Evolutionary conservation across 495 filamentous ascomycete genomes (phyloP).

Genomic region (Patellaria atrata): DNA sequence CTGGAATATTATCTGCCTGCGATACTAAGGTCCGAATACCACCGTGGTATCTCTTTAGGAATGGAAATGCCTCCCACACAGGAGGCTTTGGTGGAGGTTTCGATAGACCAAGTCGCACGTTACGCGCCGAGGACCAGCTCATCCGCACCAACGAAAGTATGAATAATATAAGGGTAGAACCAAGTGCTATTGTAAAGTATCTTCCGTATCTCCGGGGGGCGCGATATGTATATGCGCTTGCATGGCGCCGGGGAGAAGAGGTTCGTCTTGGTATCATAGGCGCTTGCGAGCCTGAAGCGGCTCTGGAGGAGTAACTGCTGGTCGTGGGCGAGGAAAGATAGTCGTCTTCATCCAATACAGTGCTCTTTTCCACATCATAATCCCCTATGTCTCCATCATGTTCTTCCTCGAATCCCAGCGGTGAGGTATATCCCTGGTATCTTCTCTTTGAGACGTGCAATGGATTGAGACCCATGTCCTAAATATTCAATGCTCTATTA

Average conservation of each 20-base stretch:
- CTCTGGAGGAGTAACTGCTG: conserved; percentile 11
- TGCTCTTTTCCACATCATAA: conserved; percentile 13
- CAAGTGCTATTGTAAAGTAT: conserved; percentile 56
- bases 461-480: too few relatives aligned
- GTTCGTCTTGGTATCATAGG: background rate
- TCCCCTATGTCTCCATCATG: too few relatives aligned
- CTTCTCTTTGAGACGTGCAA: too few relatives aligned
- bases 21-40: conserved; percentile 55
- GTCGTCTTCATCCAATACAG: conserved; percentile 13
- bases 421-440: too few relatives aligned
- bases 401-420: too few relatives aligned
- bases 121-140: conserved; percentile 47
- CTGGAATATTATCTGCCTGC: conserved; percentile 47
- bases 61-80: conserved; percentile 67
- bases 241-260: conserved; percentile 2
- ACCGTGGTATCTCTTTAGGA: conserved; percentile 72
- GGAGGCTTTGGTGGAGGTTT: conserved; percentile 45
- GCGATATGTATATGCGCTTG: conserved; percentile 20
- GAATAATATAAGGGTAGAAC: conserved; percentile 54
- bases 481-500: too few relatives aligned
- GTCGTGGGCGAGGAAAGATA: conserved; percentile 10
- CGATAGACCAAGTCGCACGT: conserved; percentile 40
- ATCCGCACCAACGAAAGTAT: conserved; percentile 55
- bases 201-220: conserved; percentile 27
- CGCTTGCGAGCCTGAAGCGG: conserved; percentile 6